A percentile compares a stretch with the other conserved stretches of the same genome.
Evolutionary conservation across 495 filamentous ascomycete genomes (phyloP).

Genomic region (Friedmanniomyces simplex): DNA sequence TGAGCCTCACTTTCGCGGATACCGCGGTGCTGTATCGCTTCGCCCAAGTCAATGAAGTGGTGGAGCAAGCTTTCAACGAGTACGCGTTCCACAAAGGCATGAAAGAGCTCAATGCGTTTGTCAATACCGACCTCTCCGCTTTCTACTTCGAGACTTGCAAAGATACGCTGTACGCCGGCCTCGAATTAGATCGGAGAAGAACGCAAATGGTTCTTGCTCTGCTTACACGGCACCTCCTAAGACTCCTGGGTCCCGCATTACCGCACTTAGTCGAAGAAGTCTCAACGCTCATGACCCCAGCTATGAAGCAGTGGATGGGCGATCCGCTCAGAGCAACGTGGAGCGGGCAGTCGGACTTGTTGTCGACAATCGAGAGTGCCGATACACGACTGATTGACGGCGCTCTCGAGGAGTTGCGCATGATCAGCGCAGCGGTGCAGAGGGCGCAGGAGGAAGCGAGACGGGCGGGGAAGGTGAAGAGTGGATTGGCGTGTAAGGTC

Average conservation of each 20-base stretch:
- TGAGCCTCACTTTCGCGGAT: slow-evolving; percentile 42
- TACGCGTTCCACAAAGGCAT: slow-evolving; percentile 78
- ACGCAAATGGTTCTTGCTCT: slow-evolving; percentile 60
- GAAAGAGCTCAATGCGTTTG: slow-evolving; percentile 62
- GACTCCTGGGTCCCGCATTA: slow-evolving; percentile 69
- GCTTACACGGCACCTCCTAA: slow-evolving; percentile 59
- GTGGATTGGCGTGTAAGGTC: slow-evolving; percentile 61
- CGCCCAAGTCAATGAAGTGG: slow-evolving; percentile 45
- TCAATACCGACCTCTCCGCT: slow-evolving; percentile 71
- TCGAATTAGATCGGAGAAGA: slow-evolving; percentile 43
- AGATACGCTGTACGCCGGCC: slow-evolving; percentile 76
- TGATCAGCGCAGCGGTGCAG: slow-evolving; percentile 51
- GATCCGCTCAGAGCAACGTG: slow-evolving; percentile 43
- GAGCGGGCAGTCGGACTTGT: slow-evolving; percentile 6
- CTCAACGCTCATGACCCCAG: slow-evolving; percentile 63
- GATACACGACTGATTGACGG: neutral
- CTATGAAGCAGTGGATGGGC: slow-evolving; percentile 43
- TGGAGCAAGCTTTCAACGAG: slow-evolving; percentile 51
- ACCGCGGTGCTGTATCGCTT: slow-evolving; percentile 70
- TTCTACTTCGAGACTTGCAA: slow-evolving; percentile 92
- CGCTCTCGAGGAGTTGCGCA: slow-evolving; percentile 29
- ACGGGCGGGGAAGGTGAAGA: slow-evolving; percentile 54
- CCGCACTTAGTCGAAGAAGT: slow-evolving; percentile 81
- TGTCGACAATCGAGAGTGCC: neutral
- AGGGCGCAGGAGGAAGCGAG: slow-evolving; percentile 58